These are phyloP conservation scores for Lepiota brunneoincarnata DNA, from an alignment of 768 basidiomycete genomes.

Conservation along the genomic window DNA sequence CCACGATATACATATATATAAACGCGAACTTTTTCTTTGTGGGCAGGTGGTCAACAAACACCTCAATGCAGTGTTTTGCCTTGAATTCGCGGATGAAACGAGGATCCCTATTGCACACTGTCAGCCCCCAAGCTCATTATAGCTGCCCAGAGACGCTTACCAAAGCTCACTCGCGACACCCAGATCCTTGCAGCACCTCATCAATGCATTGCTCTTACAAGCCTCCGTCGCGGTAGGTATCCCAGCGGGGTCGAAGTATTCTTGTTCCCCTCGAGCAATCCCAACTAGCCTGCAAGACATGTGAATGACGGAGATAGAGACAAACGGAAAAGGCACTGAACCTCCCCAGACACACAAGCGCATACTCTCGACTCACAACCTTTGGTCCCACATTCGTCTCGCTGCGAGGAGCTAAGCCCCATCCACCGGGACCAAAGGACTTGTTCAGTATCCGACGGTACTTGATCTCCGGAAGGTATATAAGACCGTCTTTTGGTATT, in stretches of 20 bases:
- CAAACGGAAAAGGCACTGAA: slow-evolving; percentile 31
- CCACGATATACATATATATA: neutral
- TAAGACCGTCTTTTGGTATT: slow-evolving; percentile 67
- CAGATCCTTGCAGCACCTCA: slow-evolving; percentile 97
- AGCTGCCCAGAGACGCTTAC: slow-evolving; percentile 36
- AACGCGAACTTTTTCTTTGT: slow-evolving; percentile 87
- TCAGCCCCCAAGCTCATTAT: neutral
- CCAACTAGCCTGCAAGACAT: slow-evolving; percentile 67
- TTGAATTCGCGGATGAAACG: slow-evolving; percentile 95
- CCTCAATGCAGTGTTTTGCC: slow-evolving; percentile 74
- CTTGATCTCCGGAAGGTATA: slow-evolving; percentile 97
- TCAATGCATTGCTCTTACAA: slow-evolving; percentile 94
- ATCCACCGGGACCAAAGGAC: slow-evolving; percentile 95
- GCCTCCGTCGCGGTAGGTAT: slow-evolving; percentile 93
- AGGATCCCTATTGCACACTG: slow-evolving; percentile 68
- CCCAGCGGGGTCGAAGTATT: slow-evolving; percentile 90
- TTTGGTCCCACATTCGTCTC: slow-evolving; percentile 88
- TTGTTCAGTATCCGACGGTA: slow-evolving; percentile 89
- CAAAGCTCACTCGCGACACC: slow-evolving; percentile 96
- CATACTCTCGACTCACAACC: slow-evolving; percentile 92
- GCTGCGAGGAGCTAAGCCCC: slow-evolving; percentile 93
- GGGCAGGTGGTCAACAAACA: slow-evolving; percentile 78
- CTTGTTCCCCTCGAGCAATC: slow-evolving; percentile 92
- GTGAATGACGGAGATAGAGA: neutral
- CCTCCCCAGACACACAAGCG: slow-evolving; percentile 90